A percentile compares a stretch with the other conserved stretches of the same genome.
Conservation (phyloP, 73 alveolate genomes). For the Diophrys sp. region DNA sequence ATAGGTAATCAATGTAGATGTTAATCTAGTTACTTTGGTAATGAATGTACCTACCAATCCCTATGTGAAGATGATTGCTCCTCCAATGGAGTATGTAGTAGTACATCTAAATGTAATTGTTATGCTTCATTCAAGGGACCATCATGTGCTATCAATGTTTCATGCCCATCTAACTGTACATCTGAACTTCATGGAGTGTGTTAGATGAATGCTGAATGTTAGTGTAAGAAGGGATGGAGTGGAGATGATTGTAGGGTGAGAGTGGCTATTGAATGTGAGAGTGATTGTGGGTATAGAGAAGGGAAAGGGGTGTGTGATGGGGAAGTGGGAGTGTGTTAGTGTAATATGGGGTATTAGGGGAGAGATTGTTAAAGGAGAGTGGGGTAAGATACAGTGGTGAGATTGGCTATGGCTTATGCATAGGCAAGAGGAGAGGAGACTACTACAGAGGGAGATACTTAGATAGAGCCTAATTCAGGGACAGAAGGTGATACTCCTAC, state of each 20-base stretch:
- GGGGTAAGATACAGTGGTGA: no score
- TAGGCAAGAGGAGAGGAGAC: no score
- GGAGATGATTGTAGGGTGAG: neutral
- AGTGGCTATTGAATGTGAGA: neutral
- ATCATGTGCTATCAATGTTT: neutral
- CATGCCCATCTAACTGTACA: neutral
- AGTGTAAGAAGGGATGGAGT: neutral
- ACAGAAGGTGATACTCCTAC: no score
- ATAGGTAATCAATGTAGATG: neutral
- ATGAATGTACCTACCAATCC: neutral
- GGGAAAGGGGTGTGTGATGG: neutral
- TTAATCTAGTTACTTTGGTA: neutral
- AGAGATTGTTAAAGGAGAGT: no score
- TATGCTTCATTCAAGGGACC: neutral
- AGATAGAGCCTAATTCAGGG: no score
- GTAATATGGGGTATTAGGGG: no score
- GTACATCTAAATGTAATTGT: neutral
- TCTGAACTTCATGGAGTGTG: neutral
- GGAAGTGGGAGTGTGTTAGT: no score
- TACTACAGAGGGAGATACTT: no score
- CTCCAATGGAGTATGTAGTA: neutral
- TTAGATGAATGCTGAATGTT: neutral
- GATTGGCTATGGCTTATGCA: no score
- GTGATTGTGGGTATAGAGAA: neutral
- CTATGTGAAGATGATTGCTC: neutral